phyloP scores from a whole-genome alignment of 257 asterid genomes.

The Perilla frutescens region DNA sequence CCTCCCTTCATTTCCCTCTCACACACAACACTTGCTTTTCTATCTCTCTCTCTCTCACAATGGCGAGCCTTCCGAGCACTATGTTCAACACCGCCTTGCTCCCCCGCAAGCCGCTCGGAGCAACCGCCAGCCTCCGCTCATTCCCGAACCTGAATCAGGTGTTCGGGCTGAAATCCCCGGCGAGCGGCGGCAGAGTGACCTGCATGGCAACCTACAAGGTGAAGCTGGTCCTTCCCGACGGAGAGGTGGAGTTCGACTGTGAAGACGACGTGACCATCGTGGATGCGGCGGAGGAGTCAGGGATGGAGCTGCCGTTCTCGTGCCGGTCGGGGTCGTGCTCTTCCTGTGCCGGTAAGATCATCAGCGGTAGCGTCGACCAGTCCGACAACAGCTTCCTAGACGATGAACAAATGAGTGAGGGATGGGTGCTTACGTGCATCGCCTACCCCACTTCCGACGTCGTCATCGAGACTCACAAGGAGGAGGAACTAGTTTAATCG shows the following conservation, averaged over 20 bases:
- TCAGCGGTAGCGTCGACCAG: conserved; percentile 70
- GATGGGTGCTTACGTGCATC: conserved; percentile 80
- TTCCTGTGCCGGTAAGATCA: conserved; percentile 75
- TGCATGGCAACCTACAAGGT: conserved; percentile 78
- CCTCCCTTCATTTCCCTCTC: not conserved
- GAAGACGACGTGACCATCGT: conserved; percentile 59
- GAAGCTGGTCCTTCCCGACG: conserved; percentile 59
- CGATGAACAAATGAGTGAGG: conserved; percentile 55
- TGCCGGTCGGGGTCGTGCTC: conserved; percentile 97
- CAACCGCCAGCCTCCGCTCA: conserved; percentile 47
- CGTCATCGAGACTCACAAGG: conserved; percentile 76
- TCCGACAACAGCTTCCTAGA: conserved; percentile 75
- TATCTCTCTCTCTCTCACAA: conserved; percentile 18
- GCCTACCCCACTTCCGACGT: conserved; percentile 66
- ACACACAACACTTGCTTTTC: too few relatives aligned
- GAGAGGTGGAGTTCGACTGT: conserved; percentile 51
- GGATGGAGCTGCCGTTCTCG: conserved; percentile 70
- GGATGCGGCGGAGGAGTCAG: conserved; percentile 75
- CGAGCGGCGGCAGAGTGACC: conserved; percentile 44
- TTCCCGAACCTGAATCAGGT: conserved; percentile 47
- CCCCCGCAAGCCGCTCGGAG: conserved; percentile 47
- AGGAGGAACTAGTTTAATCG: conserved; percentile 52
- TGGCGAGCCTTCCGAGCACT: conserved; percentile 65
- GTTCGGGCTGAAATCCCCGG: conserved; percentile 42
- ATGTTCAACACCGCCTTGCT: conserved; percentile 60